Evolutionary conservation across 1,139 yeast genomes (phyloP).

Genomic region (Saccharomyces hybrid): DNA sequence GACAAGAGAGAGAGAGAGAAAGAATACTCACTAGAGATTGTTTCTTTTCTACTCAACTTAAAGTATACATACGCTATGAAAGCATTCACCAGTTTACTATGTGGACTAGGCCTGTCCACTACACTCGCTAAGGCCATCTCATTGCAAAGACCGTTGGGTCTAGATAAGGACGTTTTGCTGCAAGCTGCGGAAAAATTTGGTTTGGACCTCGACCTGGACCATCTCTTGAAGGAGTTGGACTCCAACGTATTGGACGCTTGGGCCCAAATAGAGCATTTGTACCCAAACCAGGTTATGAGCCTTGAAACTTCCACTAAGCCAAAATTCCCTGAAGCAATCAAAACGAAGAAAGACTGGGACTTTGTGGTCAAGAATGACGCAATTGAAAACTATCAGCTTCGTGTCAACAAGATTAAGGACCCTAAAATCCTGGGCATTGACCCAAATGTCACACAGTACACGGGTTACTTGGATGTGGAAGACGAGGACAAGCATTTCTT

Average conservation of each 20-base stretch:
- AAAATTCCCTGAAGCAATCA: neutral
- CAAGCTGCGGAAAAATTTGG: neutral
- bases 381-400: conserved; percentile 49
- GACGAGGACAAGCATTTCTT: conserved; percentile 80
- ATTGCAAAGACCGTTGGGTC: neutral
- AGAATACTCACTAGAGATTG: neutral
- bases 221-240: neutral
- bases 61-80: neutral
- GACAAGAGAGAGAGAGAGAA: neutral
- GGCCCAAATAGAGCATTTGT: neutral
- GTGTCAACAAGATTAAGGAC: conserved; percentile 44
- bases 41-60: neutral
- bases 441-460: conserved; percentile 61
- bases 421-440: conserved; percentile 67
- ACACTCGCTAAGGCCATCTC: conserved; percentile 1
- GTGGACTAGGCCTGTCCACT: conserved; percentile 1
- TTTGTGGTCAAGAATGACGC: conserved; percentile 40
- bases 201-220: neutral
- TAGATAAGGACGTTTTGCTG: neutral
- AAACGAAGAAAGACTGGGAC: conserved; percentile 41
- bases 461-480: conserved; percentile 81
- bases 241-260: neutral
- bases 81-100: neutral
- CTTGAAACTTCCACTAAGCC: neutral
- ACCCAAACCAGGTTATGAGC: neutral